Evolutionary conservation across 1,284 basidiomycete species (phyloP), one percentile per base, ranked within the genome.

Genomic region (Boletus sp.): DNA sequence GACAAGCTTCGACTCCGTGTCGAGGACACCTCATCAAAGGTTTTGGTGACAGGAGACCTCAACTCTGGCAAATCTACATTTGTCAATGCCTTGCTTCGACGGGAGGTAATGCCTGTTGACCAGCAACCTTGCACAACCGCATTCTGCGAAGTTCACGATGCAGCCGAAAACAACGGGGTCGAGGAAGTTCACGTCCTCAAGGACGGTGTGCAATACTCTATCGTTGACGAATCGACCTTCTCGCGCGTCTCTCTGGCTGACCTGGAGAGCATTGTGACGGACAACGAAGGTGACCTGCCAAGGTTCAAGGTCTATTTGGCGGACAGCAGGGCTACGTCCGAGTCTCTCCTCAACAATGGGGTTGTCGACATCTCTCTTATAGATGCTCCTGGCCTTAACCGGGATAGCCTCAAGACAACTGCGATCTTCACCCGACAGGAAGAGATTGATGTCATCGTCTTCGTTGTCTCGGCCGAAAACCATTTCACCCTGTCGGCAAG

Each of bases 21-120:
- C 17, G 77, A 89, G 64, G 95, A 98, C 68, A 93, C 84, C 2
- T 91, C 92, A 12, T 95, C 92, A 58, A 94, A 97, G 65, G 94
- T 99, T 38, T 82, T 99, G 53, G 92, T 99, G 52, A 99, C 96
- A n/a, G 96, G 96, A 56, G 96, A 99, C 68, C 78, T 99, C 51
- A 99, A 99, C 66, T 91, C 96, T 26, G 96, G 96, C 61, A 99
- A 99, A 72, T 97, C 94, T 27, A 99, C 96, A 0, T 90, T 99
- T 62, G 92, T 99, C 67, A 99, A 99, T 61, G 91, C 94, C 2
- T 74, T 99, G 29, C 78, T 97, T 7, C 77, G 91, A 46, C 82
- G 88, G 37, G 87, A 89, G 66, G 84, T 97, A 44, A 93, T 99
- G 87, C 94, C 96, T 3, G 87, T 94, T 51, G 96, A 99, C 68